Evolutionary conservation across 164 flowering plant genomes (phyloP), one percentile per base, ranked within the genome.

Genomic region (Aristolochia fimbriata): DNA sequence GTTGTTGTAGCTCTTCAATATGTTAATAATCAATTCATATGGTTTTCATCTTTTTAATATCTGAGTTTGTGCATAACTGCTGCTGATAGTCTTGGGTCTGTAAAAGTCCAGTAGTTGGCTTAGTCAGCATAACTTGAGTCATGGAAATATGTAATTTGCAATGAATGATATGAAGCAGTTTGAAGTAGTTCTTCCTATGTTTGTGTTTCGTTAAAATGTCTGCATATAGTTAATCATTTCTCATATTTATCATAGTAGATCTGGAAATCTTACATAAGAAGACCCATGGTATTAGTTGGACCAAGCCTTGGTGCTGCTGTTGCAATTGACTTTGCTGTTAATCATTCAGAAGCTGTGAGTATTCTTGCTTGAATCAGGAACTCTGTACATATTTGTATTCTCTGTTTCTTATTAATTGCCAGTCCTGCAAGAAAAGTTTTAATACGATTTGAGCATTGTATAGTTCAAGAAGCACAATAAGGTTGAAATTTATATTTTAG

Each of bases 251-350:
- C 30, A 27, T 27, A 27, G 13, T 27, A 93, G 99, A 63, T 93
- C 53, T 93, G 97, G 97, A 80, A 71, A 50, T 71, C 87, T 52
- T 73, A 83, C 74, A 83, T 93, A 62, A 80, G 66, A 63, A 83
- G 71, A 77, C 99, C 99, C 6, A 77, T 90, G 88, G 62, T 77
- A 37, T 67, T 93, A 72, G 87, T 93, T 66, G 99, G 99, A 62
- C 95, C 99, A 62, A 93, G 99, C 69, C 96, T 93, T 63, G 99
- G 97, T 68, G 91, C 96, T 67, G 43, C 99, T 30, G 87, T 86
- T 73, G 96, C 99, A 62, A 80, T 93, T 66, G 96, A 93, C 69
- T 86, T 93, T 76, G 86, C 90, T 13, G 77, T 76, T 58, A 80
- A 74, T 55, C 73, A 88, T 74, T 80, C 92, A 15, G 92, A 88